Conservation (phyloP, 768 basidiomycete species). For the Galerina marginata region DNA sequence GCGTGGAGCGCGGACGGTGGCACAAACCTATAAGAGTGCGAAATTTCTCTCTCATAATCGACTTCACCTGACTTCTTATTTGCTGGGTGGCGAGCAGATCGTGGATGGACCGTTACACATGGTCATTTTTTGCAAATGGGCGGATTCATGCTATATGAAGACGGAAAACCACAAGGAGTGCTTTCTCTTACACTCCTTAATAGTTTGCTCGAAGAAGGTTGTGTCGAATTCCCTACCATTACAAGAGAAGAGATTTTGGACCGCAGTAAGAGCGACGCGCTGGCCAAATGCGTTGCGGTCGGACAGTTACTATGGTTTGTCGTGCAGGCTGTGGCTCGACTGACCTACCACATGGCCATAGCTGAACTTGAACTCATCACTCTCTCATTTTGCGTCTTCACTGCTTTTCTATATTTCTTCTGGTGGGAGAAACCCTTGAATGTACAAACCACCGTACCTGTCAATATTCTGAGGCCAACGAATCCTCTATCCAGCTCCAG, state of each 20-base stretch:
- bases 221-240: constrained; percentile 8
- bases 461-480: background rate
- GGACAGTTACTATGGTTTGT: constrained; percentile 38
- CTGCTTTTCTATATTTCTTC: constrained; percentile 29
- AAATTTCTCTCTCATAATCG: background rate
- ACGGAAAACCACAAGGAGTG: background rate
- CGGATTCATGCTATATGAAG: constrained; percentile 10
- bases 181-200: background rate
- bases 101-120: constrained; percentile 3
- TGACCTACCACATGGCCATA: constrained; percentile 25
- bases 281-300: constrained; percentile 36
- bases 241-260: constrained; percentile 14
- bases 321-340: constrained; percentile 28
- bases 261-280: constrained; percentile 31
- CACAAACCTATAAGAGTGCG: background rate
- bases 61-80: background rate
- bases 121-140: constrained; percentile 13
- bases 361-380: constrained; percentile 40
- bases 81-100: background rate
- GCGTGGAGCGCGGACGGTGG: background rate
- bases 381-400: constrained; percentile 33
- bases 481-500: background rate
- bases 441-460: constrained; percentile 17
- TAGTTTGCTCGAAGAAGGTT: background rate
- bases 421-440: constrained; percentile 45